phyloP scores from a whole-genome alignment of 1,139 yeast genomes.

The Saccharomyces pastorianus region DNA sequence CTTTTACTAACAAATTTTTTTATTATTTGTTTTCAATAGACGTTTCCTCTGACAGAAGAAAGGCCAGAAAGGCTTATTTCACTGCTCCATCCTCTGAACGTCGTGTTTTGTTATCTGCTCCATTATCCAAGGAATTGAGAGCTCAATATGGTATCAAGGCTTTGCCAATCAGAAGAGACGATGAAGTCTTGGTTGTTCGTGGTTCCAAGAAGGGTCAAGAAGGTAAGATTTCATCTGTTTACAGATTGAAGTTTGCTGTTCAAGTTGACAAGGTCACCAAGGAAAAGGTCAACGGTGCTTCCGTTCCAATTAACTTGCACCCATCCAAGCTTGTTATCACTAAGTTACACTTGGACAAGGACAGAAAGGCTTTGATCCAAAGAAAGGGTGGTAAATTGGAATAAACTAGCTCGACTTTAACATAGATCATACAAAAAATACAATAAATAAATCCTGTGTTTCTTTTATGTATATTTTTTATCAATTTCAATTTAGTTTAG shows the following conservation, averaged over 20 bases:
- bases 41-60: slow-evolving; percentile 98
- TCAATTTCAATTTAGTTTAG: background rate
- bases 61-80: slow-evolving; percentile 99
- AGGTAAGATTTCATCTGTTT: slow-evolving; percentile 95
- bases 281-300: slow-evolving; percentile 98
- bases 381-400: slow-evolving; percentile 86
- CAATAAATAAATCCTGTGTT: background rate
- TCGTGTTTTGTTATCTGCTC: slow-evolving; percentile 95
- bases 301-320: slow-evolving; percentile 95
- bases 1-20: background rate
- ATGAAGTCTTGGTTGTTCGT: slow-evolving; percentile 91
- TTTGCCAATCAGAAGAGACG: slow-evolving; percentile 97
- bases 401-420: slow-evolving; percentile 33
- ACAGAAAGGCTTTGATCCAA: slow-evolving; percentile 94
- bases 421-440: background rate
- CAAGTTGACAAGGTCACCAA: slow-evolving; percentile 96
- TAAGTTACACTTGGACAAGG: slow-evolving; percentile 96
- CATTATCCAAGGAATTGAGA: slow-evolving; percentile 98
- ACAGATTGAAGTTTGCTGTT: slow-evolving; percentile 96
- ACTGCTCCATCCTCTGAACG: slow-evolving; percentile 94
- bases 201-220: slow-evolving; percentile 99
- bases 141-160: slow-evolving; percentile 94
- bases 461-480: background rate
- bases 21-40: background rate
- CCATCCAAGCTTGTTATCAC: slow-evolving; percentile 99